Percentiles rank a stretch among this genome's conserved stretches.
These are phyloP conservation scores for Penicillium mononematosum DNA, from an alignment of 495 filamentous ascomycete species.

Conservation along the genomic window DNA sequence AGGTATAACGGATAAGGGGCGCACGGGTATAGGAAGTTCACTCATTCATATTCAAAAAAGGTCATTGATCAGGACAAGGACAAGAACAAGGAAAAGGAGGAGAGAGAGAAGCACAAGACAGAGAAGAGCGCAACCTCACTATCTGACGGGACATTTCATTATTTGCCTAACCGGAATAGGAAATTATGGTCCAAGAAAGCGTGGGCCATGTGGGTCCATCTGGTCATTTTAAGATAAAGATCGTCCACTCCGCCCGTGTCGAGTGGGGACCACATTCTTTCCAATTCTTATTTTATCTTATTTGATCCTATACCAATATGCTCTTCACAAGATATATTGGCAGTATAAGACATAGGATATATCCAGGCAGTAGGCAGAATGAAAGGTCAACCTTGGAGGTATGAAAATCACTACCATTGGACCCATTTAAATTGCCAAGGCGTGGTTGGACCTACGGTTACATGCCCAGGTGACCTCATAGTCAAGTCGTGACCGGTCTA, in stretches of 20 bases:
- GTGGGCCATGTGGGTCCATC: background rate
- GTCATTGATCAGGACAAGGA: background rate
- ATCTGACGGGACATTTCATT: background rate
- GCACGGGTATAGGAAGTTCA: background rate
- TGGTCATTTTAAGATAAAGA: slow-evolving; percentile 1
- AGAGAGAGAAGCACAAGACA: background rate
- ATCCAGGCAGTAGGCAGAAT: background rate
- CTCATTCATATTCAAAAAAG: background rate
- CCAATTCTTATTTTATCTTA: background rate
- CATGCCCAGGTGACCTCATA: background rate
- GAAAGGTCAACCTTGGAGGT: background rate
- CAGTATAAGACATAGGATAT: background rate
- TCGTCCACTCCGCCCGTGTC: slow-evolving; percentile 1
- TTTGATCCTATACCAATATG: background rate
- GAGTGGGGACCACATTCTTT: background rate
- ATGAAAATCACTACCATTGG: background rate
- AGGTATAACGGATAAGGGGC: background rate
- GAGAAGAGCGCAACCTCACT: background rate
- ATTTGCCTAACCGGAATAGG: background rate
- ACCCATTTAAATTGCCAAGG: background rate
- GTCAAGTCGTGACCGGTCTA: background rate
- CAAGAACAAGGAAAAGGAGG: background rate
- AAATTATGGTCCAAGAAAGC: background rate
- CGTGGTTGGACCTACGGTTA: background rate
- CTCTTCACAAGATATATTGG: background rate